phyloP scores from a whole-genome alignment of 2,329 filamentous ascomycete species.

The Ophiocordyceps camponoti-leonardi region DNA sequence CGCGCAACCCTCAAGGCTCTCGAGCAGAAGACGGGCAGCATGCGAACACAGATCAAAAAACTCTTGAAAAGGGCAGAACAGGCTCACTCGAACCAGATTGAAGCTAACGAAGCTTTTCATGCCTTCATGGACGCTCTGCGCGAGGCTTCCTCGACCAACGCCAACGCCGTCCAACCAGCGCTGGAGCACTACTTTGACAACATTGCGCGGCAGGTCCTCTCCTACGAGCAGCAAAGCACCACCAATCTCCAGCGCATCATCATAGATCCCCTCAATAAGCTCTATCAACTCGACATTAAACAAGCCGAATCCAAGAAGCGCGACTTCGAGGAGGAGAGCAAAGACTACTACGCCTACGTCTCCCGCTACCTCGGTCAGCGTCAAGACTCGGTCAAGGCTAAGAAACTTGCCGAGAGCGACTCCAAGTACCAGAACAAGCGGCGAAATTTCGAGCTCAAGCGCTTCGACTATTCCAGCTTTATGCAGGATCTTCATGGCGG shows the following conservation, averaged over 20 bases:
- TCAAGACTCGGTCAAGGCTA: constrained; percentile 90
- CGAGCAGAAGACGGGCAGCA: constrained; percentile 90
- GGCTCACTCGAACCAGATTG: constrained; percentile 59
- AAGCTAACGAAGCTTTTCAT: constrained; percentile 71
- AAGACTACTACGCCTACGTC: constrained; percentile 94
- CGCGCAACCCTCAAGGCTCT: constrained; percentile 91
- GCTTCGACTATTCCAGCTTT: constrained; percentile 97
- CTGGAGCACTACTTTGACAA: constrained; percentile 97
- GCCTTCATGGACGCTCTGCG: constrained; percentile 73
- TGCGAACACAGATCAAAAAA: constrained; percentile 90
- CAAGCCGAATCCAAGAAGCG: constrained; percentile 93
- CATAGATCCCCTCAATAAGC: constrained; percentile 79
- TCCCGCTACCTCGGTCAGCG: constrained; percentile 90
- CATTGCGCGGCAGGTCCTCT: constrained; percentile 77
- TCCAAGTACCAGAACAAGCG: constrained; percentile 91
- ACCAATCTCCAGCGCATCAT: constrained; percentile 77
- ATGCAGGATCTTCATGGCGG: constrained; percentile 98
- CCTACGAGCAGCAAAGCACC: constrained; percentile 74
- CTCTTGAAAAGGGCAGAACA: constrained; percentile 88
- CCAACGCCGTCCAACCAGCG: constrained; percentile 90
- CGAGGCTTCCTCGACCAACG: constrained; percentile 79
- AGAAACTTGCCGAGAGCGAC: constrained; percentile 89
- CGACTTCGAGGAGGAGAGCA: constrained; percentile 96
- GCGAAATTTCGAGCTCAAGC: constrained; percentile 87
- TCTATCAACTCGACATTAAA: constrained; percentile 95